Evolutionary conservation across 148 eudicot genomes (phyloP), one percentile per base, ranked within the genome.

Genomic region (Rhododendron simsii): DNA sequence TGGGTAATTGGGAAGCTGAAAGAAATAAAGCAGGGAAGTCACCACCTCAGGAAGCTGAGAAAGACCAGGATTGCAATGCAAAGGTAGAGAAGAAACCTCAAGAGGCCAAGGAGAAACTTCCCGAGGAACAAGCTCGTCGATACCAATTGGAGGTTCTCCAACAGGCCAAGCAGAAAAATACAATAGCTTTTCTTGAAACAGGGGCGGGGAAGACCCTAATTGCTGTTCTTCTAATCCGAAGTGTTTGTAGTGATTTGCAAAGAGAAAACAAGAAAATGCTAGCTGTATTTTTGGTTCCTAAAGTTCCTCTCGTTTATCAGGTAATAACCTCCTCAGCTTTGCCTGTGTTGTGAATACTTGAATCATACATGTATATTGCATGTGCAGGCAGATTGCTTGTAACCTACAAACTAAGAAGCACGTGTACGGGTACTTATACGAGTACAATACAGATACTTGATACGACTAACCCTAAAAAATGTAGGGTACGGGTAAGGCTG

Each of bases 251-350:
- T 86, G 93, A 90, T 82, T 87, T 97, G 88, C 94, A 89, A 85
- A 89, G 82, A 86, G 92, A 91, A 85, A 92, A 91, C 89, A 95
- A 88, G 91, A 97, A 94, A 88, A 87, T 92, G 91, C 93, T 95
- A 28, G 94, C 99, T 48, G 95, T 97, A 12, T 97, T 97, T 91
- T 87, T 97, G 90, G 99, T 97, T 86, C 99, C 99, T 86, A 97
- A 97, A 89, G 98, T 97, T 88, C 98, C 99, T 10, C 93, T 97
- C 74, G 99, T 97, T 88, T 97, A 97, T 91, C 99, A 97, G 99
- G 99, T 97, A 88, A 73, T 44, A 11, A 13, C 67, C 20, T 35
- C 71, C 37, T 82, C 28, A 39, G 51, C 84, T 37, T 23, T 59
- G 4, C 33, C 35, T 39, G 1, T 1, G 71, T 61, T 35, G 35